Evolutionary conservation across 805 yeast species (phyloP).

Genomic region (Alloascoidea africana): DNA sequence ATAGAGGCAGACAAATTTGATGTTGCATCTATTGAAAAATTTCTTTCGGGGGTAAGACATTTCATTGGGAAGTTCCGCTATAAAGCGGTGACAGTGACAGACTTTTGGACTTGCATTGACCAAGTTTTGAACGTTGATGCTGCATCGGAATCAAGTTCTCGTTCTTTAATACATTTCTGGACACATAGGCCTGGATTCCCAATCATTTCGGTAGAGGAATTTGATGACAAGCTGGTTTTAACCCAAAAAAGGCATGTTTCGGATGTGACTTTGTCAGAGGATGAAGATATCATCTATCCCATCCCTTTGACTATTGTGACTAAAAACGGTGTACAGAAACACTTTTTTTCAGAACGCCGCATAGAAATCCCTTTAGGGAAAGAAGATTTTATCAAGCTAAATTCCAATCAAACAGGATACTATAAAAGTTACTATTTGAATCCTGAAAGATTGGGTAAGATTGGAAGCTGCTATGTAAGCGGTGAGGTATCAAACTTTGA

Average conservation of each 20-base stretch:
- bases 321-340: slow-evolving; percentile 19
- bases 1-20: slow-evolving; percentile 20
- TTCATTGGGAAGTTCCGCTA: slow-evolving; percentile 21
- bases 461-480: not conserved
- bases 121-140: slow-evolving; percentile 9
- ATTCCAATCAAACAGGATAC: slow-evolving; percentile 30
- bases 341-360: slow-evolving; percentile 16
- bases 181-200: slow-evolving; percentile 46
- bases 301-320: slow-evolving; percentile 5
- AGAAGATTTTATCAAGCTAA: slow-evolving; percentile 23
- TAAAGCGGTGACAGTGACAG: slow-evolving; percentile 29
- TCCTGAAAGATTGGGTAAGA: not conserved
- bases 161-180: slow-evolving; percentile 45
- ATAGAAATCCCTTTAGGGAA: slow-evolving; percentile 10
- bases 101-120: slow-evolving; percentile 34
- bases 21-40: slow-evolving; percentile 18
- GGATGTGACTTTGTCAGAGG: slow-evolving; percentile 6
- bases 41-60: slow-evolving; percentile 20
- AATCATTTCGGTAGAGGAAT: slow-evolving; percentile 23
- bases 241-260: slow-evolving; percentile 25
- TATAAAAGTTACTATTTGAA: slow-evolving; percentile 30
- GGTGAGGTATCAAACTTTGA: not conserved
- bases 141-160: no score
- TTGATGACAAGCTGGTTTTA: slow-evolving; percentile 14
- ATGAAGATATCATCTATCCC: slow-evolving; percentile 2